Conservation (phyloP, 2,329 filamentous ascomycete species). For the Teratosphaeria epicoccoides region DNA sequence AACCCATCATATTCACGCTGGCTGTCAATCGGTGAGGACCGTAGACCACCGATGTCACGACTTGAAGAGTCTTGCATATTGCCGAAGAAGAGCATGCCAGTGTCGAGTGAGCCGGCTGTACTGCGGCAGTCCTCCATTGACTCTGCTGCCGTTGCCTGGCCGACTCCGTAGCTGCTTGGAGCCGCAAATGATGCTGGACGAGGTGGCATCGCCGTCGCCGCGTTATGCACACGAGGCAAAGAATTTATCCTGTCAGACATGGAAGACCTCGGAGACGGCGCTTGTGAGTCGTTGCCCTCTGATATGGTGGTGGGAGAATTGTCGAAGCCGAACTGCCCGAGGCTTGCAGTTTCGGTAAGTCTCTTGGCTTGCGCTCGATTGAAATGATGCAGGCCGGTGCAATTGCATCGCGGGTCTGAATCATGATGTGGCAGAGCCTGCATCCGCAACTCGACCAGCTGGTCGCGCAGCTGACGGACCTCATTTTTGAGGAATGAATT, state of each 20-base stretch:
- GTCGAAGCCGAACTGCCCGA: background rate
- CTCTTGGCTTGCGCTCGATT: constrained; percentile 18
- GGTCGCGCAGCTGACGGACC: constrained; percentile 23
- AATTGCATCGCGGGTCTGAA: constrained; percentile 20
- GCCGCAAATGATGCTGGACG: background rate
- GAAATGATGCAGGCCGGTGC: constrained; percentile 23
- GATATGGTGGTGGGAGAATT: background rate
- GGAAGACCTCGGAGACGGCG: background rate
- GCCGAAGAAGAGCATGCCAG: background rate
- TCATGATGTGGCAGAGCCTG: constrained; percentile 23
- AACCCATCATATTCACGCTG: background rate
- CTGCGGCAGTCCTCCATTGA: background rate
- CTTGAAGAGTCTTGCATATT: background rate
- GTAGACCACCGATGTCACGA: background rate
- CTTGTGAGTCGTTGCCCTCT: background rate
- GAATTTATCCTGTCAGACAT: background rate
- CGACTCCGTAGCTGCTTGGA: background rate
- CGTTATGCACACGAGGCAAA: background rate
- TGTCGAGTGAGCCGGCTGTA: background rate
- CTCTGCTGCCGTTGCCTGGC: background rate
- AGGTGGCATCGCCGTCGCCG: background rate
- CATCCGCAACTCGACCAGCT: constrained; percentile 23
- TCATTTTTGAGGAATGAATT: constrained; percentile 24
- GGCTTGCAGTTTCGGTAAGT: background rate
- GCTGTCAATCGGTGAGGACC: background rate